Evolutionary conservation across 2,329 filamentous ascomycete genomes (phyloP), one percentile per base, ranked within the genome.

Genomic region (Cytospora piceae): DNA sequence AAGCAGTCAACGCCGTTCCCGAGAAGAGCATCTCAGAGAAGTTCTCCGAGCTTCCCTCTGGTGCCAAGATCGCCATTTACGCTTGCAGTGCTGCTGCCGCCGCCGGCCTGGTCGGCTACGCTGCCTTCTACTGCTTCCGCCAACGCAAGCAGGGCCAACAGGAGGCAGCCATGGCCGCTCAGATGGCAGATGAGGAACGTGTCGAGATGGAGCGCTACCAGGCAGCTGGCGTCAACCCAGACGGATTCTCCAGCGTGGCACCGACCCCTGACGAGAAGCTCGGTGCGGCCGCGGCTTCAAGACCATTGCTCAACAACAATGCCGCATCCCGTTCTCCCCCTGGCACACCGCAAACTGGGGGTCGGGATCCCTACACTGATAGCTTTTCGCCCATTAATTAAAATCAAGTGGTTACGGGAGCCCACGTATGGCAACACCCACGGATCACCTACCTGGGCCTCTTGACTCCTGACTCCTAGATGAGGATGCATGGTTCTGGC

Each of bases 51-150:
- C 80, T 89, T 11, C 78, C 85, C 3, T 68, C 77, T 1, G 75
- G 74, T 9, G 77, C 83, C 69, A 87, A 85, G 75, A 78, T 79
- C 2, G 85, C 79, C 60, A 75, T 89, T 54, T 87, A 86, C 69
- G 81, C 79, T 3, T 77, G 77, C 15, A 80, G 77, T 2, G 82
- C 76, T n/a, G 79, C 76, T 39, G 79, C 81, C 0, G 83, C 74
- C 8, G 81, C 77, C 29, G 67, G 81, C 7, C 71, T 83, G 0
- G 31, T 83, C 20, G 75, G 73, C 32, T 75, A 76, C 0, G 76
- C 81, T 8, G 72, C 82, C 24, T 82, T 84, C 72, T 85, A 83
- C 77, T 87, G 83, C 75, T 76, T 86, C 72, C 79, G 80, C 52
- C 84, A 88, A 73, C 81, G 86, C 46, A 80, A 81, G 52, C 76